Base-by-base conservation (phyloP, 805 yeast genomes). In the Candida morakotiae region DNA sequence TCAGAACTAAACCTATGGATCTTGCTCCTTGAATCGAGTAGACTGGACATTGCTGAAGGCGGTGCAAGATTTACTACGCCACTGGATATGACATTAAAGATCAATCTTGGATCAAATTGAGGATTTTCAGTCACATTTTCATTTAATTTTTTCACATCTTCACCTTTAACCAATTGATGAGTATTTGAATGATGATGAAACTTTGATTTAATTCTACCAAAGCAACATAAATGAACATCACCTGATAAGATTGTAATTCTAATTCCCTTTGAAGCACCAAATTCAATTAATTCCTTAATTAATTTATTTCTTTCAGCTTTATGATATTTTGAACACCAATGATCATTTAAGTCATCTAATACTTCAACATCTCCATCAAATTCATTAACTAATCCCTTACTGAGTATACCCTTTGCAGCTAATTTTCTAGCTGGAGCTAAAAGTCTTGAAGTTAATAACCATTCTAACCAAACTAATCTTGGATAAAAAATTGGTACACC, bases 401-500 rank as follows among this genome's bases (percentile, higher is more conserved):
- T 74, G 28, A 84, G 60, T 18, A 60, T 37, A 2, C 88, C 87
- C 40, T 71, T 73, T 38, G 74, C 68, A 2, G 91, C 77, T 45
- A 71, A 46, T 24, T 57, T 71, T 52, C 81, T 79, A 4, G 86
- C 38, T 2, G 96, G 96, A 6, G 64, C 67, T 38, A 91, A 62
- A 2, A 46, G 24, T 56, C 65, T 34, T 18, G 88, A 79, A 5
- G 80, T 73, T 53, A 91, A 73, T 18, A 91, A 46, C 55, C 74
- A 70, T 62, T 93, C 98, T 23, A 87, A 68, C 91, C 95, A 86
- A 2, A 89, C 96, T 54, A 93, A 68, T 46, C 98, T 73, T 2
- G 98, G 98, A 55, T 91, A 91, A 28, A 93, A 85, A 39, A 93
- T 87, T 2, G 98, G 98, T 10, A 91, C 95, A 30, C 98, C 98